Conservation (phyloP, 192 early-diverging fungal genomes). For the Helicostylum pulchrum region DNA sequence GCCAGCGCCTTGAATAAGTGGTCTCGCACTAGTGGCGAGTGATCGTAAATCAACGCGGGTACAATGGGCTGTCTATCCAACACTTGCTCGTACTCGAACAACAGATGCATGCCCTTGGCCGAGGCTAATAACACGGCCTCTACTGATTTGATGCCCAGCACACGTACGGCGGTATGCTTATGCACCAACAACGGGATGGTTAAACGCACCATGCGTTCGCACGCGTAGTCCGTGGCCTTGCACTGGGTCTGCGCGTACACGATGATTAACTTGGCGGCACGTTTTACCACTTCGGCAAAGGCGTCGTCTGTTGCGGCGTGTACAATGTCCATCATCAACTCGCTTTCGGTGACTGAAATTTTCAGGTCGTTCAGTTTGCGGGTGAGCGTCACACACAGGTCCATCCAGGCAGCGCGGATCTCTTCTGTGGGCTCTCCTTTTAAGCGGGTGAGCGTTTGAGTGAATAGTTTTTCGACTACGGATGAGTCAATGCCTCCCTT, state of each 20-base stretch:
- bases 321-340: not conserved
- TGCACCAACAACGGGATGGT: constrained; percentile 11
- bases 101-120: not conserved
- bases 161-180: constrained; percentile 18
- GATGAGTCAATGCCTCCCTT: not conserved
- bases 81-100: constrained; percentile 7
- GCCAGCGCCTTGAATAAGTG: constrained; percentile 2
- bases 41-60: constrained; percentile 3
- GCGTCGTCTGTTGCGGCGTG: not conserved
- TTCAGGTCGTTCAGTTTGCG: not conserved
- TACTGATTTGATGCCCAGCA: constrained; percentile 8
- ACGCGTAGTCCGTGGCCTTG: constrained; percentile 2
- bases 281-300: constrained; percentile 13
- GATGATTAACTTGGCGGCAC: not conserved
- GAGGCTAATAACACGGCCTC: constrained; percentile 1
- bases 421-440: constrained; percentile 16
- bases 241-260: constrained; percentile 2
- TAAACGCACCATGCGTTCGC: constrained; percentile 3
- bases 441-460: not conserved
- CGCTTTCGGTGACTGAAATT: not conserved
- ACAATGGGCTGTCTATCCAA: not conserved
- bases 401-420: constrained; percentile 11
- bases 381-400: not conserved
- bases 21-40: constrained; percentile 3
- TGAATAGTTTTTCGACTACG: not conserved